These are phyloP conservation scores for Kernera saxatilis DNA, from an alignment of 345 rosid genomes.

Conservation along the genomic window DNA sequence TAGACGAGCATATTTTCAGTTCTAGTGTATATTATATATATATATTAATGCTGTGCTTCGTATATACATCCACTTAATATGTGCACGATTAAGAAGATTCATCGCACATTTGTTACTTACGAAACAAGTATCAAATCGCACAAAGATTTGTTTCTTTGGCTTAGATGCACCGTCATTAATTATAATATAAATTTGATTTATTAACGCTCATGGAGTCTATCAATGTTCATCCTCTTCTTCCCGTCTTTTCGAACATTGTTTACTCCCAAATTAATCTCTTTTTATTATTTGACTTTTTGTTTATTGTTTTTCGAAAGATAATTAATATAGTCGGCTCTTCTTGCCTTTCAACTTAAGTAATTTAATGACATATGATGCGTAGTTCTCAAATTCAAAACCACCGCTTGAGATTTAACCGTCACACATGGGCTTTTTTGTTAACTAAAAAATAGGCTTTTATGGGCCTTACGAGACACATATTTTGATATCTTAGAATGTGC, in stretches of 20 bases:
- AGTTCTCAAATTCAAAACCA: background rate
- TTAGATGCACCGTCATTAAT: constrained; percentile 29
- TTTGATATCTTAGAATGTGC: background rate
- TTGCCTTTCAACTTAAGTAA: constrained; percentile 12
- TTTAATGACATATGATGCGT: background rate
- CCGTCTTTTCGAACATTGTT: constrained; percentile 28
- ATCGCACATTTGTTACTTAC: constrained; percentile 24
- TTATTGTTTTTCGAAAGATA: background rate
- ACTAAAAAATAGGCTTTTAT: background rate
- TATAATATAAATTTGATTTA: constrained; percentile 13
- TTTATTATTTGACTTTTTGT: constrained; percentile 8
- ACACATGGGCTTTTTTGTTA: background rate
- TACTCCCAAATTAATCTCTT: constrained; percentile 19
- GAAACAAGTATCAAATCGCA: constrained; percentile 23
- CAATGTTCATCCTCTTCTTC: constrained; percentile 35
- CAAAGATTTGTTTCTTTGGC: constrained; percentile 25
- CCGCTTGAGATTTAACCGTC: background rate
- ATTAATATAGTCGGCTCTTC: constrained; percentile 10
- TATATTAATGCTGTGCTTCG: background rate
- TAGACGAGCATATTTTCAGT: background rate
- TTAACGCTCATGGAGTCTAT: constrained; percentile 15
- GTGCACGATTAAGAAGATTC: constrained; percentile 22
- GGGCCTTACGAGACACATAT: background rate
- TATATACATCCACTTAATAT: constrained; percentile 17
- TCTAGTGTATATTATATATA: background rate